Evolutionary conservation across 352 stramenopile species (phyloP).

Genomic region (Phytophthora sp.): DNA sequence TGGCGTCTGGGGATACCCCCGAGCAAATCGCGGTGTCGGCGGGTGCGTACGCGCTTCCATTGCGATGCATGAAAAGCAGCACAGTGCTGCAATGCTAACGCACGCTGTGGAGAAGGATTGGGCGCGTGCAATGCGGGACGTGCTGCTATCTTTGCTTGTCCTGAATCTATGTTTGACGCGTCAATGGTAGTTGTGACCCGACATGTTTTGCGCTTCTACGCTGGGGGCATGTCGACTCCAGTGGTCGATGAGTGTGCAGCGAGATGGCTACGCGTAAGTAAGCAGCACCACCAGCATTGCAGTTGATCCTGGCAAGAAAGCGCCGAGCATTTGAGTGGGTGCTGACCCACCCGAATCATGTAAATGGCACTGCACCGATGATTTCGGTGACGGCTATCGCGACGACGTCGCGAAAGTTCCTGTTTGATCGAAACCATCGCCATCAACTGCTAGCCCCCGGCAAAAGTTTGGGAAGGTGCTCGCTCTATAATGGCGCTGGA

Average conservation of each 20-base stretch:
- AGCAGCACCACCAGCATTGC: too few relatives aligned
- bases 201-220: too few relatives aligned
- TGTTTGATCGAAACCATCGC: background rate
- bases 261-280: too few relatives aligned
- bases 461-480: background rate
- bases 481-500: too few relatives aligned
- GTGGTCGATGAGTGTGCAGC: too few relatives aligned
- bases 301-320: too few relatives aligned
- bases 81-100: background rate
- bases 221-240: too few relatives aligned
- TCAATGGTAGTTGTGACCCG: background rate
- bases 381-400: background rate
- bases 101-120: background rate
- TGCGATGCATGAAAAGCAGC: background rate
- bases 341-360: background rate
- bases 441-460: background rate
- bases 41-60: conserved; percentile 12
- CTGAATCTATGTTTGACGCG: conserved; percentile 3
- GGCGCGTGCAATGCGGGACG: background rate
- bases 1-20: conserved; percentile 2
- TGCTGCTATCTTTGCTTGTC: conserved; percentile 14
- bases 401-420: too few relatives aligned
- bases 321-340: background rate
- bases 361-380: background rate
- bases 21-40: conserved; percentile 1